A percentile compares a stretch with the other conserved stretches of the same genome.
phyloP scores from a whole-genome alignment of 768 basidiomycete genomes.

The Mycena pura region DNA sequence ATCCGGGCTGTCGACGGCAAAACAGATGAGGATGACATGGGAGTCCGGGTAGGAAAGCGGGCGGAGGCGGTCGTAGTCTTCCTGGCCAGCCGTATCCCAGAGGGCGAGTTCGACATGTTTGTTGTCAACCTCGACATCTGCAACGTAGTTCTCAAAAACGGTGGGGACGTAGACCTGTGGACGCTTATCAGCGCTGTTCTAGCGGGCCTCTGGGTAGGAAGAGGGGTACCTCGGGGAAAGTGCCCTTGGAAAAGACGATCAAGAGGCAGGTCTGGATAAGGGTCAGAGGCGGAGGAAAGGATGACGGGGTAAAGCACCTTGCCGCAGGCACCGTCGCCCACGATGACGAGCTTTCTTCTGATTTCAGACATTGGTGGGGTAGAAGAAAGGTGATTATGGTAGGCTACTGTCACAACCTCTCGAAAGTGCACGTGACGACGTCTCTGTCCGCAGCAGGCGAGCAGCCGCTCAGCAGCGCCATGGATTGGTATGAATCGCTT shows the following conservation, averaged over 20 bases:
- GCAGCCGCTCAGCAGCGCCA: too few relatives aligned
- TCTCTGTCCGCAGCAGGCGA: too few relatives aligned
- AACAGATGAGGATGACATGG: conserved; percentile 98
- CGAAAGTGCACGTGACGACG: too few relatives aligned
- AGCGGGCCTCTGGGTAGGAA: not conserved
- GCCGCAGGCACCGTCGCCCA: conserved; percentile 97
- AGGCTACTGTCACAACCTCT: too few relatives aligned
- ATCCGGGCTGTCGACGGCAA: conserved; percentile 96
- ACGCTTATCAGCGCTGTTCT: not conserved
- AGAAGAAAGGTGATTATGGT: too few relatives aligned
- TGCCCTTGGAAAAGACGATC: conserved; percentile 95
- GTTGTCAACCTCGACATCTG: conserved; percentile 94
- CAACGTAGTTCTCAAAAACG: conserved; percentile 46
- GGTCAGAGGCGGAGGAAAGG: conserved; percentile 2
- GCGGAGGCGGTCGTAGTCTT: conserved; percentile 97
- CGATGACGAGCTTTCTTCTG: conserved; percentile 97
- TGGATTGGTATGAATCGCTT: too few relatives aligned
- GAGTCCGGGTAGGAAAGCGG: conserved; percentile 98
- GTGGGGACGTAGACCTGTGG: conserved; percentile 71
- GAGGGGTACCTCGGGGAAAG: conserved; percentile 84
- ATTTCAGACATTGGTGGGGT: conserved; percentile 89
- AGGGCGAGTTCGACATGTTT: conserved; percentile 97
- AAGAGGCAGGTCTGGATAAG: conserved; percentile 79
- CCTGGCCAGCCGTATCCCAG: conserved; percentile 99
- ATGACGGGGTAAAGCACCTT: conserved; percentile 59